phyloP scores from a whole-genome alignment of 1,284 basidiomycete genomes.

The Fomitiporia mediterranea region DNA sequence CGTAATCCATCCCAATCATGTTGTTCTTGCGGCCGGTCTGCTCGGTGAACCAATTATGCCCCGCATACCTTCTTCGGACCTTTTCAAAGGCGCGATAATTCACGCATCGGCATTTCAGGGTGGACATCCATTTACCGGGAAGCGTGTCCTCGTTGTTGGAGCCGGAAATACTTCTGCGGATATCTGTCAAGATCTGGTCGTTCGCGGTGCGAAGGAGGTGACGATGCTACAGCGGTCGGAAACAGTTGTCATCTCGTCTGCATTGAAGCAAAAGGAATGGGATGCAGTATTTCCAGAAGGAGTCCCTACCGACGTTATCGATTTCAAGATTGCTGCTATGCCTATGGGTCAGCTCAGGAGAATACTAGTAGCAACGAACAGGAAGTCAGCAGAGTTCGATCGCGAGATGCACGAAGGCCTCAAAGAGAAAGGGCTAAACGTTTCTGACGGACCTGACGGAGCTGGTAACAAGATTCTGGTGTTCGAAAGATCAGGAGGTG shows the following conservation, averaged over 20 bases:
- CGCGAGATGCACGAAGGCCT: constrained; percentile 35
- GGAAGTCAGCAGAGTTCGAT: constrained; percentile 28
- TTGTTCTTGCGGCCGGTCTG: constrained; percentile 34
- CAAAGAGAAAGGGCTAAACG: constrained; percentile 35
- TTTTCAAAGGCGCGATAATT: constrained; percentile 30
- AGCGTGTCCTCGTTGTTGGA: constrained; percentile 36
- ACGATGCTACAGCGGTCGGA: constrained; percentile 38
- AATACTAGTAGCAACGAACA: constrained; percentile 30
- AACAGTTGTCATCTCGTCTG: constrained; percentile 29
- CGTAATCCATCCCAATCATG: constrained; percentile 32
- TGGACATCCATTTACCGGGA: constrained; percentile 28
- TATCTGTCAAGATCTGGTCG: constrained; percentile 35
- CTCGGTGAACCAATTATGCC: constrained; percentile 34
- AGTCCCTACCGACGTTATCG: constrained; percentile 38
- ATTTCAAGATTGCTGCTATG: constrained; percentile 39
- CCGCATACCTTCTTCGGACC: constrained; percentile 24
- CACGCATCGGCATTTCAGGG: constrained; percentile 32
- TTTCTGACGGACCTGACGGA: constrained; percentile 32
- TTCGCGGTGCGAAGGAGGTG: constrained; percentile 30
- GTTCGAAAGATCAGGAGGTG: neutral
- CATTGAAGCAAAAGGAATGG: constrained; percentile 31
- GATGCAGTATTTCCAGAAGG: constrained; percentile 36
- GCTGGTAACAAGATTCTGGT: constrained; percentile 22
- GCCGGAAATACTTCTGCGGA: constrained; percentile 37
- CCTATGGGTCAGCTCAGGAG: constrained; percentile 37